Evolutionary conservation across 352 stramenopile species (phyloP), one percentile per base, ranked within the genome.

Genomic region (Aphanomyces euteiches): DNA sequence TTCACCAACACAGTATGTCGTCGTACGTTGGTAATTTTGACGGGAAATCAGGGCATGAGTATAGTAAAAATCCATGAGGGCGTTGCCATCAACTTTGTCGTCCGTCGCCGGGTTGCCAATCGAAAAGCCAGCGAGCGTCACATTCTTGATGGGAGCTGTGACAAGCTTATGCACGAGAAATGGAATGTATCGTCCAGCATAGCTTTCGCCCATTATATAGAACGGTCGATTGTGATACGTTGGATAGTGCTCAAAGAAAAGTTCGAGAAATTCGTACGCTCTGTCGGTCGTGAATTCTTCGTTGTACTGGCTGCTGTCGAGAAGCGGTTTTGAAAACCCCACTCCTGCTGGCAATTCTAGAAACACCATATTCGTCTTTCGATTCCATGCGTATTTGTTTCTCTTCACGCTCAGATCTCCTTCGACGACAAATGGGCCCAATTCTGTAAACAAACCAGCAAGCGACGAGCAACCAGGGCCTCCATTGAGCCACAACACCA

Each of bases 401-500:
- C 88, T 64, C 47, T 79, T 77, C n/a, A 95, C 73, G 0, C 68
- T 80, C 21, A 73, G 72, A 68, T 90, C 81, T 5, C 73, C 64
- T 37, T 77, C 68, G 39, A 85, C 81, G 45, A 87, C 74, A 56
- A 91, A 89, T 38, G 84, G 82, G 3, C 84, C 84, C 66, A 89
- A 87, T 73, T 89, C 84, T 17, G 80, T 90, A 74, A 96, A 85
- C 65, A 97, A 88, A 0, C 90, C 93, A 37, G 87, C 77, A 36
- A 85, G 72, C 8, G 82, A 95, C 8, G 85, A 87, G 72, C 88
- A 96, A 4, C 91, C 91, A 0, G 91, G 92, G 4, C 92, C 93
- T 36, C 93, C 91, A 67, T 98, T 98, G 41, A 96, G 82, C 93
- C 92, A 98, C 10, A 97, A 77, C 50, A 97, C 82, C 57, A 97